Conservation (phyloP, 1,139 yeast species). For the Taphrina wiesneri region DNA sequence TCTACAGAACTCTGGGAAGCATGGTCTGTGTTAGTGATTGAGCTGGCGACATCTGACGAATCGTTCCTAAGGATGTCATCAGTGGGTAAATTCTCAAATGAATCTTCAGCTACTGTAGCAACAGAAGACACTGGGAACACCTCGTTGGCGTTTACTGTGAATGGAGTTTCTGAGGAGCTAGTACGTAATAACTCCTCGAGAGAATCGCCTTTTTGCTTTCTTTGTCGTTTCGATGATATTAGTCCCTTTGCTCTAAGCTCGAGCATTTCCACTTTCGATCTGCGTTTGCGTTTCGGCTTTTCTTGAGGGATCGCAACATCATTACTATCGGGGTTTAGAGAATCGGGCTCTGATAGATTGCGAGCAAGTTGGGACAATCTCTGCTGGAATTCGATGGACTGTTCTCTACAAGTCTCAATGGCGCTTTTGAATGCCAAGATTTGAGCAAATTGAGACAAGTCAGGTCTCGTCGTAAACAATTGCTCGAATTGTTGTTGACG, state of each 20-base stretch:
- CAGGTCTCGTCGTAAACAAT: background rate
- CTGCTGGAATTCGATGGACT: background rate
- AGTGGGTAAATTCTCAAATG: background rate
- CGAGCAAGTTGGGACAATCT: background rate
- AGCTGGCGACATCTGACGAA: too few relatives aligned
- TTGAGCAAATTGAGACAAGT: background rate
- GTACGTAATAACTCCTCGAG: background rate
- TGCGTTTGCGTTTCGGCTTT: conserved; percentile 2
- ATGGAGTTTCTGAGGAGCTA: background rate
- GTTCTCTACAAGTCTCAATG: background rate
- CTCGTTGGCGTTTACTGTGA: background rate
- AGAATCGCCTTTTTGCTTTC: background rate
- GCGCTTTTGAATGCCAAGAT: background rate
- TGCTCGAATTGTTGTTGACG: background rate
- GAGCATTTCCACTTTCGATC: conserved; percentile 2
- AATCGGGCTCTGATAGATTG: background rate
- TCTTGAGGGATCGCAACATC: too few relatives aligned
- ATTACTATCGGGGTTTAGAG: background rate
- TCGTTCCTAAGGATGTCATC: too few relatives aligned
- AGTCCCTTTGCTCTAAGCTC: background rate
- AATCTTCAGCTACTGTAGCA: background rate
- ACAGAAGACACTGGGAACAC: background rate
- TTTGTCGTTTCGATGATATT: background rate
- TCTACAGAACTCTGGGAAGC: too few relatives aligned
- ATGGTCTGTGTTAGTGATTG: background rate